Conservation (phyloP, 2,329 filamentous ascomycete species). For the Trichophyton schoenleinii region DNA sequence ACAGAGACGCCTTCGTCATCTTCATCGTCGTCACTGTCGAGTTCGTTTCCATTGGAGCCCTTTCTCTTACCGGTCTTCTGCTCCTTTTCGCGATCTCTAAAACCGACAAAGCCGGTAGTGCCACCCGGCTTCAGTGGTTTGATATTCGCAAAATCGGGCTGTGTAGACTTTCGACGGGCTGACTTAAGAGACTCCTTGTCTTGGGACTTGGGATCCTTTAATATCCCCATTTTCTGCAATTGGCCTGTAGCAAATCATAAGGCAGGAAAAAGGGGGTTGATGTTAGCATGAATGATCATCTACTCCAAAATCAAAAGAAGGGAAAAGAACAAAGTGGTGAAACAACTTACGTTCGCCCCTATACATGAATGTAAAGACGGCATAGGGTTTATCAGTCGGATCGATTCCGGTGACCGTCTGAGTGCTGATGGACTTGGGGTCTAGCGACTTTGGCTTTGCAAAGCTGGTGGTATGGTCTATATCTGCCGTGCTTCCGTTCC, state of each 20-base stretch:
- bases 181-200: slow-evolving; percentile 48
- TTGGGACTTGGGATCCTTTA: slow-evolving; percentile 53
- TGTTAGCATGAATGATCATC: not conserved
- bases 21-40: slow-evolving; percentile 61
- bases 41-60: slow-evolving; percentile 43
- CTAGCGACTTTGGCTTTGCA: slow-evolving; percentile 87
- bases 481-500: slow-evolving; percentile 55
- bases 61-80: slow-evolving; percentile 53
- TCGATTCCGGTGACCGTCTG: slow-evolving; percentile 99
- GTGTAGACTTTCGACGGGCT: slow-evolving; percentile 66
- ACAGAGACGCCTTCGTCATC: slow-evolving; percentile 60
- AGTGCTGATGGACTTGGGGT: slow-evolving; percentile 94
- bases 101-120: slow-evolving; percentile 78
- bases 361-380: slow-evolving; percentile 95
- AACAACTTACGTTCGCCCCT: slow-evolving; percentile 70
- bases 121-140: slow-evolving; percentile 75
- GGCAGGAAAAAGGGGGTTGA: slow-evolving; percentile 3
- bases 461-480: slow-evolving; percentile 97
- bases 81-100: slow-evolving; percentile 54
- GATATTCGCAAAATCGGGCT: slow-evolving; percentile 73
- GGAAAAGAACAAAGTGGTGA: not conserved
- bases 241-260: slow-evolving; percentile 48
- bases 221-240: slow-evolving; percentile 89
- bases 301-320: not conserved
- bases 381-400: slow-evolving; percentile 89